Evolutionary conservation across 2,329 filamentous ascomycete genomes (phyloP).

Genomic region (Colletotrichum scovillei): DNA sequence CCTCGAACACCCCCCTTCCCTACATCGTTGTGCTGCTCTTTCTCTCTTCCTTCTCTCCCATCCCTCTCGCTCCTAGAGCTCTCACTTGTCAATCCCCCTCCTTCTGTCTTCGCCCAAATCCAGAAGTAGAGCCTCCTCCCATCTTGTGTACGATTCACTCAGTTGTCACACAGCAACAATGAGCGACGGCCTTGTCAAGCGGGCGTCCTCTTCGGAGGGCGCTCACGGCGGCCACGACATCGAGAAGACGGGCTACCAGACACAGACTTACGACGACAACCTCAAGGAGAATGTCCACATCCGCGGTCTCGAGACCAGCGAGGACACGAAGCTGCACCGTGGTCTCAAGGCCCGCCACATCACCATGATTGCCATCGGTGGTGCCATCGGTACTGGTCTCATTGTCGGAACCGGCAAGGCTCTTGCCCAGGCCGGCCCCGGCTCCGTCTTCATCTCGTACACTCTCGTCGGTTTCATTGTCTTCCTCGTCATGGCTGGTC

Average conservation of each 20-base stretch:
- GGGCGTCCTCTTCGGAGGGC: conserved; percentile 43
- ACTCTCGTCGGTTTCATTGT: conserved; percentile 77
- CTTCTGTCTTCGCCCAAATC: neutral
- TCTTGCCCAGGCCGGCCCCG: conserved; percentile 67
- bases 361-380: conserved; percentile 76
- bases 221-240: conserved; percentile 36
- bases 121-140: conserved; percentile 6
- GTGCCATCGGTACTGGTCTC: conserved; percentile 79
- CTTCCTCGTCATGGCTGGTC: conserved; percentile 82
- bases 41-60: conserved; percentile 1
- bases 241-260: conserved; percentile 40
- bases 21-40: neutral
- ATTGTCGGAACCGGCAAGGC: conserved; percentile 75
- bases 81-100: neutral
- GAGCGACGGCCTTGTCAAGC: conserved; percentile 43
- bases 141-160: neutral
- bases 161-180: conserved; percentile 18
- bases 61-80: conserved; percentile 27
- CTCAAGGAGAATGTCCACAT: conserved; percentile 48
- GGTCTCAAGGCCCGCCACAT: conserved; percentile 66
- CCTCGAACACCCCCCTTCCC: conserved; percentile 11
- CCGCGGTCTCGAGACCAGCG: conserved; percentile 60
- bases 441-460: conserved; percentile 78
- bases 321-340: conserved; percentile 61
- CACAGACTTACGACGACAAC: conserved; percentile 38